Percentiles rank a stretch among this genome's conserved stretches.
Evolutionary conservation across 176 grass and related monocot species (phyloP).

Genomic region (Oryza brachyantha): DNA sequence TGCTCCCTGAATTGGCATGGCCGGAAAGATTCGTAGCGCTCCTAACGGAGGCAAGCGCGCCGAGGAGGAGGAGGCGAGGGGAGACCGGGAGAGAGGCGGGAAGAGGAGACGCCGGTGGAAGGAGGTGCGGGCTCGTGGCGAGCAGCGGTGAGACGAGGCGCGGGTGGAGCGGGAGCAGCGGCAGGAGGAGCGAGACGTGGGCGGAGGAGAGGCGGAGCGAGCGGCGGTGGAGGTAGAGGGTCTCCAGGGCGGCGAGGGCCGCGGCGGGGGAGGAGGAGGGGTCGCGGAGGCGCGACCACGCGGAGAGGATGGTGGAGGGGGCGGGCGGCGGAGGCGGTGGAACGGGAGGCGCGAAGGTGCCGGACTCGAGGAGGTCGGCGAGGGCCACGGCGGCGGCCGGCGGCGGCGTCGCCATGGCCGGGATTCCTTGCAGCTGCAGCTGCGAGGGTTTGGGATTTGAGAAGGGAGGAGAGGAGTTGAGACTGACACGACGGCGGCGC

Average conservation of each 20-base stretch:
- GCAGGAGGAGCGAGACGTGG: constrained; percentile 51
- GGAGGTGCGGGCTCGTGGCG: constrained; percentile 37
- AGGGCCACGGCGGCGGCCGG: constrained; percentile 5
- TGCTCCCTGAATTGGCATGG: not conserved
- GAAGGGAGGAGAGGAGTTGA: not conserved
- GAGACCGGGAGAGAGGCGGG: constrained; percentile 24
- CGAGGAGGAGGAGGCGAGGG: constrained; percentile 44
- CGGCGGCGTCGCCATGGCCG: constrained; percentile 36
- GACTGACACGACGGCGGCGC: not conserved
- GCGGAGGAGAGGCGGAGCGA: constrained; percentile 42
- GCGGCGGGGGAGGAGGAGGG: constrained; percentile 28
- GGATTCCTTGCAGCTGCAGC: not conserved
- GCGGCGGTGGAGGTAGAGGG: constrained; percentile 47
- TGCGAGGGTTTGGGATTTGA: not conserved
- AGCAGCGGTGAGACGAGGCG: constrained; percentile 49
- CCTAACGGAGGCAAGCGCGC: constrained; percentile 32
- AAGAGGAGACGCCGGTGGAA: constrained; percentile 8
- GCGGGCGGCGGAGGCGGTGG: not conserved
- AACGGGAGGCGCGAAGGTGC: constrained; percentile 33
- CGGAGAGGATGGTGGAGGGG: constrained; percentile 47
- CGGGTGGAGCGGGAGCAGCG: constrained; percentile 41
- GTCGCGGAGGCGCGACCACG: constrained; percentile 37
- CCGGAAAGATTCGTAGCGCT: not conserved
- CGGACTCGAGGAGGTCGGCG: constrained; percentile 47
- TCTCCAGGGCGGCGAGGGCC: constrained; percentile 51